Conservation (phyloP, 2,329 filamentous ascomycete species). For the Cladobotryum mycophilum region DNA sequence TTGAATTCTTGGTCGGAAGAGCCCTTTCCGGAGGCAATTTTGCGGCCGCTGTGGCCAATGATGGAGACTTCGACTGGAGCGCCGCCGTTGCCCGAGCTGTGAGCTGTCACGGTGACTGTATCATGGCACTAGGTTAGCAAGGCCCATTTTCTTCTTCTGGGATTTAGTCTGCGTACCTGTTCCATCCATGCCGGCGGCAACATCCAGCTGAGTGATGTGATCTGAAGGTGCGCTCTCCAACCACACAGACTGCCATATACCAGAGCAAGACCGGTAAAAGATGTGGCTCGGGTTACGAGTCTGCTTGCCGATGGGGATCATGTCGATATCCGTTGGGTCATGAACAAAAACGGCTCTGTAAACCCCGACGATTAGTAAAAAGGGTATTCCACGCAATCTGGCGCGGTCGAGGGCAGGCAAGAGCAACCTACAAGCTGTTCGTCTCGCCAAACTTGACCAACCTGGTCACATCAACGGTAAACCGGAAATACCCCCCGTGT, state of each 20-base stretch:
- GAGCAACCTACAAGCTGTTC: conserved; percentile 47
- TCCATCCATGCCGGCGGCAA: conserved; percentile 52
- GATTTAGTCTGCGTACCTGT: conserved; percentile 29
- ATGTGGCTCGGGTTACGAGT: conserved; percentile 52
- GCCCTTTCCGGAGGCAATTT: conserved; percentile 38
- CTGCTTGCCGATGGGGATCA: conserved; percentile 64
- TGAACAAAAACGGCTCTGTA: conserved; percentile 56
- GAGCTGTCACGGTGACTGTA: conserved; percentile 50
- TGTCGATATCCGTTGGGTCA: conserved; percentile 57
- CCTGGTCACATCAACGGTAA: conserved; percentile 53
- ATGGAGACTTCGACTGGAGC: conserved; percentile 32
- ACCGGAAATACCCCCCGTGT: conserved; percentile 59
- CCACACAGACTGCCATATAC: conserved; percentile 72
- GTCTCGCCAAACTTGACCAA: conserved; percentile 32
- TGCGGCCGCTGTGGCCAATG: conserved; percentile 28
- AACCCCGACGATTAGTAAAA: background rate
- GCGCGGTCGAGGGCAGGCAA: background rate
- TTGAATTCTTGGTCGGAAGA: conserved; percentile 44
- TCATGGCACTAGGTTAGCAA: too few relatives aligned
- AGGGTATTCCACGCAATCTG: background rate
- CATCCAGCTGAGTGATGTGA: conserved; percentile 52
- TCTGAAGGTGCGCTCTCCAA: conserved; percentile 54
- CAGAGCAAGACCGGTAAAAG: conserved; percentile 66
- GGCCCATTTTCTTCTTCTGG: too few relatives aligned
- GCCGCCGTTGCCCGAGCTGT: conserved; percentile 34